phyloP scores from a whole-genome alignment of 805 yeast genomes.

The Candida berthetii region DNA sequence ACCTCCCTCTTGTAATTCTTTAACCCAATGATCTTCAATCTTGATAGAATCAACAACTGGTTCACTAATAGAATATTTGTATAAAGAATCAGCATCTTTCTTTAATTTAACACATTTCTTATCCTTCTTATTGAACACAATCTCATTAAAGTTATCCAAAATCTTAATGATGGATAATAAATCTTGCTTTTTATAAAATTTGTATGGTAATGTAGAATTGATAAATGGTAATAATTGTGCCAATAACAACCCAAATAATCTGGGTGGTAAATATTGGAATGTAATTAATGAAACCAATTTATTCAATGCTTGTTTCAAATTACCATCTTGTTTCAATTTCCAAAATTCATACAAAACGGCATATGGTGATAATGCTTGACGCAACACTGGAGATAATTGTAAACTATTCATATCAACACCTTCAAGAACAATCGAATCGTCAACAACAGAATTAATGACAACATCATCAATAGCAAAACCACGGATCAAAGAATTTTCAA shows the following conservation, averaged over 20 bases:
- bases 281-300: constrained; percentile 34
- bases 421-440: constrained; percentile 23
- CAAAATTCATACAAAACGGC: constrained; percentile 53
- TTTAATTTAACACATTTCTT: constrained; percentile 9
- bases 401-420: constrained; percentile 18
- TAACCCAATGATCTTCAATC: constrained; percentile 14
- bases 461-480: constrained; percentile 52
- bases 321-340: constrained; percentile 22
- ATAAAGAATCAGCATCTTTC: constrained; percentile 13
- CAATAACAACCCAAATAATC: constrained; percentile 41
- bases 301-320: constrained; percentile 20
- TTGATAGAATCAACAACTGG: neutral
- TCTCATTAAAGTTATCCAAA: constrained; percentile 15
- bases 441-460: constrained; percentile 44
- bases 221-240: constrained; percentile 42
- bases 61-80: constrained; percentile 10
- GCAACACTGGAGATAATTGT: constrained; percentile 47
- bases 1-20: constrained; percentile 10
- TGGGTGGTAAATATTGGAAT: constrained; percentile 47
- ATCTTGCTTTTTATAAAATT: constrained; percentile 14
- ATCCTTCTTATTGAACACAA: constrained; percentile 1
- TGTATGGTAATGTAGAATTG: constrained; percentile 14
- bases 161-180: constrained; percentile 13
- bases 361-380: constrained; percentile 68
- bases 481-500: constrained; percentile 50